Conservation (phyloP, 805 yeast species). For the Wickerhamiella azyma region DNA sequence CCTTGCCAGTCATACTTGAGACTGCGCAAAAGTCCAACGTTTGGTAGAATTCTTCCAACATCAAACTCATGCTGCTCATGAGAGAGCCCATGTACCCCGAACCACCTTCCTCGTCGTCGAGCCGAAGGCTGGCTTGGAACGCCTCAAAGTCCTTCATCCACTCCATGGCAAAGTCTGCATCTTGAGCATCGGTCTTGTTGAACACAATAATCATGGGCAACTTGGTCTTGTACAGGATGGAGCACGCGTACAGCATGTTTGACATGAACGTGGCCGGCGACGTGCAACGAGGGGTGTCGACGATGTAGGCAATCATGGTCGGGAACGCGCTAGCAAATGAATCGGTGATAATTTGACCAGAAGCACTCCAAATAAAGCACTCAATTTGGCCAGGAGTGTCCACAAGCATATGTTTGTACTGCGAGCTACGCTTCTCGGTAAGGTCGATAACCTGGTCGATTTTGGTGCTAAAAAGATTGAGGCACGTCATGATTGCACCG, state of each 20-base stretch:
- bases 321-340: slow-evolving; percentile 94
- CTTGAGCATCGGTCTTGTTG: slow-evolving; percentile 82
- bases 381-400: slow-evolving; percentile 99
- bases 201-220: slow-evolving; percentile 94
- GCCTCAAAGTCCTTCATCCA: slow-evolving; percentile 97
- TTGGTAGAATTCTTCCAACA: slow-evolving; percentile 91
- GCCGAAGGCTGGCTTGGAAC: slow-evolving; percentile 65
- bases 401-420: slow-evolving; percentile 56
- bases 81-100: slow-evolving; percentile 91
- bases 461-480: slow-evolving; percentile 84
- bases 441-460: slow-evolving; percentile 86
- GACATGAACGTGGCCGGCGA: slow-evolving; percentile 96
- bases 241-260: slow-evolving; percentile 96
- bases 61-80: slow-evolving; percentile 86
- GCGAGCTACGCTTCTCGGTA: slow-evolving; percentile 57
- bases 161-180: slow-evolving; percentile 75
- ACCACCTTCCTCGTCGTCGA: slow-evolving; percentile 48
- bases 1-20: slow-evolving; percentile 84
- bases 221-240: slow-evolving; percentile 88
- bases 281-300: slow-evolving; percentile 89
- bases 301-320: slow-evolving; percentile 87
- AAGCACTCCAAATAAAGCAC: slow-evolving; percentile 96
- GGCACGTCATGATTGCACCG: slow-evolving; percentile 93
- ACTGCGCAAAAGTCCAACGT: slow-evolving; percentile 88
- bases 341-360: slow-evolving; percentile 92